phyloP scores from a whole-genome alignment of 228 moss, liverwort and hornwort species.

The Sphagnum magellanicum region DNA sequence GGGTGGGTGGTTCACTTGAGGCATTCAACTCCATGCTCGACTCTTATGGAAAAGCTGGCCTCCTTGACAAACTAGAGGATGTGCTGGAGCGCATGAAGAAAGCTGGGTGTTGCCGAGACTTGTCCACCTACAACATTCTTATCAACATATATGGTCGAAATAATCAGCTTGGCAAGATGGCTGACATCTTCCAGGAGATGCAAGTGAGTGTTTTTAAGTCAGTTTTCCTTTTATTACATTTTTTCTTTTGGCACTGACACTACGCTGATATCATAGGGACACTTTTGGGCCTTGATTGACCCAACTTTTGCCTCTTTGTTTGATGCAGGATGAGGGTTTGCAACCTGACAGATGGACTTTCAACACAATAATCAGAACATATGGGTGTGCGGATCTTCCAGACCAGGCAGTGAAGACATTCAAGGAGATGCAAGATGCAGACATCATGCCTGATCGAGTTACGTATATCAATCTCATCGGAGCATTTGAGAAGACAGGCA shows the following conservation, averaged over 20 bases:
- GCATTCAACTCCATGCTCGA: slow-evolving; percentile 91
- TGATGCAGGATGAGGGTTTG: slow-evolving; percentile 38
- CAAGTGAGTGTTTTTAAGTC: slow-evolving; percentile 27
- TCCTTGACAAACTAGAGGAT: slow-evolving; percentile 70
- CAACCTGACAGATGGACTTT: slow-evolving; percentile 86
- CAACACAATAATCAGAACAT: slow-evolving; percentile 75
- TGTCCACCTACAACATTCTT: slow-evolving; percentile 77
- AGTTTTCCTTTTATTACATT: no score
- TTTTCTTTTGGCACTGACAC: no score
- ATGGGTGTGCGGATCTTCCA: slow-evolving; percentile 71
- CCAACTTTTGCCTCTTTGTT: no score
- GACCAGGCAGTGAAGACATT: slow-evolving; percentile 61
- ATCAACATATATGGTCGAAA: slow-evolving; percentile 85
- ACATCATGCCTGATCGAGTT: slow-evolving; percentile 70
- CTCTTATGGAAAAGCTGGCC: slow-evolving; percentile 89
- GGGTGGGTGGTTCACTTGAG: slow-evolving; percentile 60
- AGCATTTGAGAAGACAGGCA: slow-evolving; percentile 79
- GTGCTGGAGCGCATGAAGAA: slow-evolving; percentile 70
- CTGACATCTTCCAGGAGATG: slow-evolving; percentile 45
- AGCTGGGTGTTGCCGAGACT: slow-evolving; percentile 60
- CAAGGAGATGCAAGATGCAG: slow-evolving; percentile 69
- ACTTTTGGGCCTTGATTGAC: no score
- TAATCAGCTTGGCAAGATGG: slow-evolving; percentile 46
- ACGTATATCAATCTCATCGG: slow-evolving; percentile 79
- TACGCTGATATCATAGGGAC: no score